phyloP scores from a whole-genome alignment of 768 basidiomycete genomes.

The Austroboletus eburneus region DNA sequence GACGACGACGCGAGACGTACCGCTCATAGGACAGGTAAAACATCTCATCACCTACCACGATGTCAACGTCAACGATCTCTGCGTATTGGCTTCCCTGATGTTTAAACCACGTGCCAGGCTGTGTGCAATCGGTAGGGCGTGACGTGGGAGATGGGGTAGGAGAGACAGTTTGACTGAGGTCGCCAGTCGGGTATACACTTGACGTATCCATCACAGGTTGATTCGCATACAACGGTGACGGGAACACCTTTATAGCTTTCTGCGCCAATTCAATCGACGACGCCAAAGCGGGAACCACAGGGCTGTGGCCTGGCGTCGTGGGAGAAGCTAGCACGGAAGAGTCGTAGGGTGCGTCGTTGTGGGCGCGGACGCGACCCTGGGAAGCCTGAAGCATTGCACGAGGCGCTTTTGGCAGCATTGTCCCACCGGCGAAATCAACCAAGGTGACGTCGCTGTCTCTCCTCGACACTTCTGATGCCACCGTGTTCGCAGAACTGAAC shows the following conservation, averaged over 20 bases:
- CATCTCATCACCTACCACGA: constrained; percentile 20
- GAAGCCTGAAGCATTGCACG: constrained; percentile 17
- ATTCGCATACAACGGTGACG: background rate
- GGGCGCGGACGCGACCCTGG: background rate
- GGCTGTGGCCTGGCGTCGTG: background rate
- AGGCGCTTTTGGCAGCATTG: constrained; percentile 19
- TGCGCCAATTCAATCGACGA: constrained; percentile 4
- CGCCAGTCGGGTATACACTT: constrained; percentile 1
- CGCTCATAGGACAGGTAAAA: constrained; percentile 15
- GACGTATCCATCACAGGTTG: background rate
- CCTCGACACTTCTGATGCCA: constrained; percentile 13
- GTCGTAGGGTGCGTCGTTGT: background rate
- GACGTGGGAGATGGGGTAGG: background rate
- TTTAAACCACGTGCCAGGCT: constrained; percentile 27
- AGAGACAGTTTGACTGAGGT: background rate
- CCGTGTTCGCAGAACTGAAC: constrained; percentile 11
- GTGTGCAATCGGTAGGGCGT: constrained; percentile 2
- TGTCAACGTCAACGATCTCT: constrained; percentile 21
- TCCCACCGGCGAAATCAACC: constrained; percentile 12
- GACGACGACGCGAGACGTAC: constrained; percentile 8
- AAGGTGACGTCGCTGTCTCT: constrained; percentile 26
- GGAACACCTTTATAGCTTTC: constrained; percentile 4
- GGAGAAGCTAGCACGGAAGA: constrained; percentile 2
- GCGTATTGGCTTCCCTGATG: constrained; percentile 16
- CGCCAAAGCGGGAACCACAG: background rate